Percentiles rank a stretch among this genome's conserved stretches.
Evolutionary conservation across 2,329 filamentous ascomycete species (phyloP).

Genomic region (Boeremia exigua): DNA sequence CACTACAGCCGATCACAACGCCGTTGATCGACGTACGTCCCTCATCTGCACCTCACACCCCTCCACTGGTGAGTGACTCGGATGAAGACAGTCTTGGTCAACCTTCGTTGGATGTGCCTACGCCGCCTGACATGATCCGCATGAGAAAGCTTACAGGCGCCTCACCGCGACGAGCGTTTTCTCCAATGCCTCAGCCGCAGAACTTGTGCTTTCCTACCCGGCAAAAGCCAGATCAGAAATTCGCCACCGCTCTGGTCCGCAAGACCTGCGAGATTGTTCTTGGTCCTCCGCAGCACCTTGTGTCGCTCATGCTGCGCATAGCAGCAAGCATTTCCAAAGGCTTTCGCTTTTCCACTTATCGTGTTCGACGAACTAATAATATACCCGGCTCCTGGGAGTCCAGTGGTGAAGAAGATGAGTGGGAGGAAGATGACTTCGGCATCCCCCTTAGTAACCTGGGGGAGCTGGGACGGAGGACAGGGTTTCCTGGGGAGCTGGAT

Average conservation of each 20-base stretch:
- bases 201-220: constrained; percentile 66
- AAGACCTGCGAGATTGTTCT: constrained; percentile 80
- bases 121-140: constrained; percentile 47
- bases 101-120: constrained; percentile 48
- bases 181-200: constrained; percentile 71
- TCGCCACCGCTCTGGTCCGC: constrained; percentile 67
- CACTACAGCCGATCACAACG: constrained; percentile 24
- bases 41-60: constrained; percentile 51
- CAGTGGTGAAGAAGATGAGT: constrained; percentile 61
- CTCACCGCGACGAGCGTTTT: constrained; percentile 65
- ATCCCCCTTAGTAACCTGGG: constrained; percentile 51
- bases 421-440: constrained; percentile 65
- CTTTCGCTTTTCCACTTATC: constrained; percentile 44
- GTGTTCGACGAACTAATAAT: constrained; percentile 37
- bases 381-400: constrained; percentile 63
- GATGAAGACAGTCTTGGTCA: constrained; percentile 52
- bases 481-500: constrained; percentile 36
- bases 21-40: constrained; percentile 29
- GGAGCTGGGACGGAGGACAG: constrained; percentile 29
- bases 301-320: constrained; percentile 80
- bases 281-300: constrained; percentile 78
- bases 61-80: constrained; percentile 53
- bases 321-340: constrained; percentile 73
- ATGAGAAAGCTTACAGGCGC: constrained; percentile 57
- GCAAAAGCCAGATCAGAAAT: constrained; percentile 45